Evolutionary conservation across 2,329 filamentous ascomycete species (phyloP).

Genomic region (Colletotrichum simmondsii): DNA sequence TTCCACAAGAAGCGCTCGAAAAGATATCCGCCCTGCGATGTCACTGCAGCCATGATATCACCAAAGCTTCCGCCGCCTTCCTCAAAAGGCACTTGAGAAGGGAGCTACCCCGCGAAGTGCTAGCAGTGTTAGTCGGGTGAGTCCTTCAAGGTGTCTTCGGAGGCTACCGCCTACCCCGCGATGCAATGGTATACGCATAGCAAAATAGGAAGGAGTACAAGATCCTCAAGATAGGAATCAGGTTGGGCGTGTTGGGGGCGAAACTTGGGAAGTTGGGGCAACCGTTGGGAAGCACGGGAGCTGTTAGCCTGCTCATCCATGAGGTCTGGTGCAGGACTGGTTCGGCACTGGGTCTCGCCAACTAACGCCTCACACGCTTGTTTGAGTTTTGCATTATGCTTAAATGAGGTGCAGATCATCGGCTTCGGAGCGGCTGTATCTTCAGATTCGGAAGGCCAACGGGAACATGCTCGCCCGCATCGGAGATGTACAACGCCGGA

Average conservation of each 20-base stretch:
- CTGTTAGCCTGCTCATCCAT: background rate
- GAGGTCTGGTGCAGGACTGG: background rate
- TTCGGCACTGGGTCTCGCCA: background rate
- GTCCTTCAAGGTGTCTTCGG: background rate
- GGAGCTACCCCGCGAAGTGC: background rate
- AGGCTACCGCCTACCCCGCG: conserved; percentile 17
- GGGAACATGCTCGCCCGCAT: background rate
- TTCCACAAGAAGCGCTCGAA: conserved; percentile 23
- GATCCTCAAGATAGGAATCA: background rate
- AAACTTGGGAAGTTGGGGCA: too few species aligned
- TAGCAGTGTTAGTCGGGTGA: background rate
- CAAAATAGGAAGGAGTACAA: conserved; percentile 30
- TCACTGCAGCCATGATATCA: conserved; percentile 1
- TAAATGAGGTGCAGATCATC: conserved; percentile 2
- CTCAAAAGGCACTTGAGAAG: background rate
- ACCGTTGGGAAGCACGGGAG: background rate
- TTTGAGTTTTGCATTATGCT: background rate
- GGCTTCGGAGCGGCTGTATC: conserved; percentile 14
- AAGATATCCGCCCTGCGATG: conserved; percentile 1
- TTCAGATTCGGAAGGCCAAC: conserved; percentile 18
- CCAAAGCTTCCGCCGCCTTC: background rate
- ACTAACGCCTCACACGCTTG: background rate
- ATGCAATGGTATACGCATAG: background rate
- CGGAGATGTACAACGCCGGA: background rate
- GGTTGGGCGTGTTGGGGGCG: background rate